Conservation (phyloP, 805 yeast species). For the Maudiozyma turicensis region DNA sequence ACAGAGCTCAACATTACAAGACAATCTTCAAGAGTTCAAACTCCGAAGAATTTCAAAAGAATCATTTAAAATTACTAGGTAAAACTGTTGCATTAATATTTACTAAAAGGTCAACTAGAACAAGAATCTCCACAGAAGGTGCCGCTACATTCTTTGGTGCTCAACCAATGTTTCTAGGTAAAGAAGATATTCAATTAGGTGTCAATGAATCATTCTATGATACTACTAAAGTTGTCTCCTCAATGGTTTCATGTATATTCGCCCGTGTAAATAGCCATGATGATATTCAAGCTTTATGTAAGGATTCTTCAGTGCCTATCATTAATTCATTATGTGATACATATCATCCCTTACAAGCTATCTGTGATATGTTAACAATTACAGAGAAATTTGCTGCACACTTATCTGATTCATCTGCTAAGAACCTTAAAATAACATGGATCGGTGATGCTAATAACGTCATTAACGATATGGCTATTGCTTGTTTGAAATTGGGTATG, state of each 20-base stretch:
- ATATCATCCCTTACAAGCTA: conserved; percentile 92
- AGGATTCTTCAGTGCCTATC: conserved; percentile 80
- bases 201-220: conserved; percentile 88
- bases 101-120: conserved; percentile 88
- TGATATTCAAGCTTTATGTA: conserved; percentile 69
- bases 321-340: conserved; percentile 89
- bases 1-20: conserved; percentile 71
- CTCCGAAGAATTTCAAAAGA: conserved; percentile 27
- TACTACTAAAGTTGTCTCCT: conserved; percentile 78
- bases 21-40: conserved; percentile 46
- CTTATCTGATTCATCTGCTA: conserved; percentile 12
- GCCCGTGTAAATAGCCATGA: conserved; percentile 88
- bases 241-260: conserved; percentile 94
- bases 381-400: conserved; percentile 58
- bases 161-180: conserved; percentile 92
- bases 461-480: conserved; percentile 84
- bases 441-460: conserved; percentile 96
- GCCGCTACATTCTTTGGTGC: conserved; percentile 92
- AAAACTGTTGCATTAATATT: conserved; percentile 77
- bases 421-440: conserved; percentile 75
- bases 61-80: conserved; percentile 54
- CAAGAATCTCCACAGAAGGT: conserved; percentile 89
- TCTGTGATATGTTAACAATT: conserved; percentile 81
- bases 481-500: conserved; percentile 77
- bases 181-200: conserved; percentile 93